Percentiles rank a stretch among this genome's conserved stretches.
Evolutionary conservation across 306 rosid genomes (phyloP).

Genomic region (Arachis stenosperma): DNA sequence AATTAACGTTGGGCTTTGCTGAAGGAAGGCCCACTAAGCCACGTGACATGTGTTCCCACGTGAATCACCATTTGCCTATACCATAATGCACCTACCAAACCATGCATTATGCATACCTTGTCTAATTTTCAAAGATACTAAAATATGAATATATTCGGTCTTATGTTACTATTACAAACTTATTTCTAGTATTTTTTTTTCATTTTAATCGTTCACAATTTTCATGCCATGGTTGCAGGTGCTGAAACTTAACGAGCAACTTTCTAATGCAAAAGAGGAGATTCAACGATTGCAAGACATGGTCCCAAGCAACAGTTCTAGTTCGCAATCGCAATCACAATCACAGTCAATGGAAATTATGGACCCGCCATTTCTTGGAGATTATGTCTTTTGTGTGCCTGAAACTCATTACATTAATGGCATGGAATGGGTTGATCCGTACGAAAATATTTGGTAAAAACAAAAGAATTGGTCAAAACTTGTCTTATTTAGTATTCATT

Average conservation of each 20-base stretch:
- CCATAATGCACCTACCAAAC: neutral
- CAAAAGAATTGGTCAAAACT: no score
- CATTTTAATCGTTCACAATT: no score
- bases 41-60: conserved; percentile 48
- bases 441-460: no score
- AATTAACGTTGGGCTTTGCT: conserved; percentile 46
- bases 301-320: conserved; percentile 60
- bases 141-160: neutral
- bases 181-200: no score
- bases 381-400: conserved; percentile 52
- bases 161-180: neutral
- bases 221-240: conserved; percentile 44
- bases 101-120: neutral
- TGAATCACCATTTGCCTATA: conserved; percentile 32
- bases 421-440: conserved; percentile 61
- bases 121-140: neutral
- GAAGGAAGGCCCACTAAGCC: conserved; percentile 44
- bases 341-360: conserved; percentile 60
- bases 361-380: conserved; percentile 66
- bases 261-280: conserved; percentile 64
- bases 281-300: conserved; percentile 54
- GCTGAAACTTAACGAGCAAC: conserved; percentile 61
- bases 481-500: no score
- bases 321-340: conserved; percentile 40
- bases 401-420: conserved; percentile 47